phyloP scores from a whole-genome alignment of 192 early-diverging fungal genomes.

The Podila minutissima region DNA sequence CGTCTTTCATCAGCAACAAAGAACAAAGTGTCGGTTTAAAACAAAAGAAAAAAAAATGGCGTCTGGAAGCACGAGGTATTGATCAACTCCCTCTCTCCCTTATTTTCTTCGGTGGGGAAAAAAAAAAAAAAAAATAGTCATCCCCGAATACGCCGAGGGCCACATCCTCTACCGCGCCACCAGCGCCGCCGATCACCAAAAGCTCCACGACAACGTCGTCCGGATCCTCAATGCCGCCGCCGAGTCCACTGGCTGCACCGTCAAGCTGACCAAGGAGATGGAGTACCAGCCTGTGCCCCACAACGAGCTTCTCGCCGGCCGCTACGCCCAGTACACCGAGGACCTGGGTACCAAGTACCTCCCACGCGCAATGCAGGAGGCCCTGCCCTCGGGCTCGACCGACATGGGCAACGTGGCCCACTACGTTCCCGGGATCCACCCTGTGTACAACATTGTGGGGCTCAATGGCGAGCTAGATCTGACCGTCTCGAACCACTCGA shows the following conservation, averaged over 20 bases:
- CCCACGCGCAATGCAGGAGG: conserved; percentile 16
- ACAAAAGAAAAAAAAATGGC: no score
- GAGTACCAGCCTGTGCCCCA: conserved; percentile 67
- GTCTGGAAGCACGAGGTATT: not conserved
- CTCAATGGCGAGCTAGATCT: conserved; percentile 58
- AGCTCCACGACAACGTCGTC: conserved; percentile 61
- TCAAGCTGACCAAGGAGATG: conserved; percentile 60
- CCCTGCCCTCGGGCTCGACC: conserved; percentile 9
- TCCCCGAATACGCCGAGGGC: conserved; percentile 70
- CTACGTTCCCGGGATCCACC: conserved; percentile 35
- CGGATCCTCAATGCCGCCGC: conserved; percentile 72
- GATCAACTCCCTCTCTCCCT: not conserved
- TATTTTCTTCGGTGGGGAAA: not conserved
- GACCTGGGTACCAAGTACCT: conserved; percentile 20
- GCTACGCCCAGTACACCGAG: conserved; percentile 23
- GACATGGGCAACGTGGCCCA: conserved; percentile 25
- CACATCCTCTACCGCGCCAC: conserved; percentile 69
- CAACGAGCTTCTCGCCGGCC: conserved; percentile 50
- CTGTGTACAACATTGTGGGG: conserved; percentile 29
- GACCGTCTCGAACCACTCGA: conserved; percentile 69
- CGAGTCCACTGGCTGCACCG: conserved; percentile 72
- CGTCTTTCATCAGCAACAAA: not conserved
- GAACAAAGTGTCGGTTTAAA: no score
- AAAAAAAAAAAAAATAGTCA: conserved; percentile 52
- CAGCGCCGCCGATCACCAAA: conserved; percentile 53